Evolutionary conservation across 306 rosid species (phyloP), one percentile per base, ranked within the genome.

Genomic region (Malus orientalis): DNA sequence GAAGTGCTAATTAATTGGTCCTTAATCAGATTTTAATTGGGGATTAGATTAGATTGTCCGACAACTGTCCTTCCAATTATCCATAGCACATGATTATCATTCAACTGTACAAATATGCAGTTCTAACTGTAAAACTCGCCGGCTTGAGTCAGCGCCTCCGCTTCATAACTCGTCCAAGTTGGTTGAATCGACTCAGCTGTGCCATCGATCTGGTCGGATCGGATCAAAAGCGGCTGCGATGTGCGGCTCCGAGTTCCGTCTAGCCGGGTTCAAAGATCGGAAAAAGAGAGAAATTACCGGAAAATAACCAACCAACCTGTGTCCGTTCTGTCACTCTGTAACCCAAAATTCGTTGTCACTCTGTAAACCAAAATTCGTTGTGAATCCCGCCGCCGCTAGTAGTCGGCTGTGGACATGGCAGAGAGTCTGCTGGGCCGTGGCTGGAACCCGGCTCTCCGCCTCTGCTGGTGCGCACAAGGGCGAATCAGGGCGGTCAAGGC

Each of bases 381-480:
- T 27, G n/a, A 13, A 64, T 18, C n/a, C 42, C 40, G 9, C 45
- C 61, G 13, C 45, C 61, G 13, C 7, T 74, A 19, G 25, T 54
- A 45, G 0, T 78, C 84, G 10, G 82, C 81, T 8, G 89, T 91
- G 57, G 86, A 79, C 96, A 87, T 89, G 81, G 82, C 65, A 4
- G 90, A 88, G 71, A 96, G 98, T 3, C 98, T 96, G 76, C 98
- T 96, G 22, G 84, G 88, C 29, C 93, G 77, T 4, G 99, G 89
- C 77, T 86, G 89, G 11, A 87, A 96, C 12, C 80, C 85, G 11
- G 90, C 75, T 72, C 98, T 86, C 25, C 99, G 83, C 78, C 87
- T 71, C 80, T 85, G 96, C 47, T 96, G 98, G 57, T 96, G 99
- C 9, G 99, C 93, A 4, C 97, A 92, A 4, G 99, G 99, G 0